phyloP scores from a whole-genome alignment of 768 basidiomycete species.

The Pisolithus orientalis region DNA sequence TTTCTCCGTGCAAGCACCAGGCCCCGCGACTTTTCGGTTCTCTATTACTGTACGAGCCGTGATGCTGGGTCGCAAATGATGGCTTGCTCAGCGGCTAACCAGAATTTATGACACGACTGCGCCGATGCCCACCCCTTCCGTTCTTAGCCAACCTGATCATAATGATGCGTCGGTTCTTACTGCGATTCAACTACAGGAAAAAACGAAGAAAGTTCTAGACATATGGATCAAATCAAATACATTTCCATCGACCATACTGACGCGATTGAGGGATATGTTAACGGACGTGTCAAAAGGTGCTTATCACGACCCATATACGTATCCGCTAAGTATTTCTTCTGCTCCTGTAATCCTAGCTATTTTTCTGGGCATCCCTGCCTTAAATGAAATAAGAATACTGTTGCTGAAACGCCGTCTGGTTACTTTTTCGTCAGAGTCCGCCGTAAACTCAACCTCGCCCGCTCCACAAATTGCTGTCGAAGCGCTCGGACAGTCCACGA shows the following conservation, averaged over 20 bases:
- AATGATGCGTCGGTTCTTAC: conserved; percentile 32
- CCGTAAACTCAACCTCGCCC: conserved; percentile 32
- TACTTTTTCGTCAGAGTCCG: conserved; percentile 56
- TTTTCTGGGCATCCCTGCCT: conserved; percentile 34
- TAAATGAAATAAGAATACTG: conserved; percentile 51
- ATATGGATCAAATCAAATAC: conserved; percentile 93
- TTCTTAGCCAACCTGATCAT: conserved; percentile 29
- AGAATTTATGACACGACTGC: conserved; percentile 25
- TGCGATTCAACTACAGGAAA: conserved; percentile 65
- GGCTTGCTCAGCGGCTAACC: conserved; percentile 13
- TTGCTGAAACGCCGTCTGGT: conserved; percentile 50
- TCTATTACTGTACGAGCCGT: conserved; percentile 6
- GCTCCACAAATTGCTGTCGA: conserved; percentile 35
- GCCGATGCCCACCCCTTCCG: conserved; percentile 18
- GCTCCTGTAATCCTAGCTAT: conserved; percentile 63
- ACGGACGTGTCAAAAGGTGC: conserved; percentile 79
- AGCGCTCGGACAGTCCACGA: conserved; percentile 21
- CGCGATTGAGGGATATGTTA: conserved; percentile 65
- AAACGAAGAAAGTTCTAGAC: conserved; percentile 93
- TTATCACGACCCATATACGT: conserved; percentile 57
- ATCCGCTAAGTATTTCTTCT: conserved; percentile 78
- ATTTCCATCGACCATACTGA: conserved; percentile 72
- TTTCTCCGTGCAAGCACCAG: conserved; percentile 3
- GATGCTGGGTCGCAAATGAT: conserved; percentile 4
- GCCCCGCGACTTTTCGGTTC: conserved; percentile 2